These are phyloP conservation scores for Plasmodium fragile DNA, from an alignment of 169 alveolate genomes.

Conservation along the genomic window DNA sequence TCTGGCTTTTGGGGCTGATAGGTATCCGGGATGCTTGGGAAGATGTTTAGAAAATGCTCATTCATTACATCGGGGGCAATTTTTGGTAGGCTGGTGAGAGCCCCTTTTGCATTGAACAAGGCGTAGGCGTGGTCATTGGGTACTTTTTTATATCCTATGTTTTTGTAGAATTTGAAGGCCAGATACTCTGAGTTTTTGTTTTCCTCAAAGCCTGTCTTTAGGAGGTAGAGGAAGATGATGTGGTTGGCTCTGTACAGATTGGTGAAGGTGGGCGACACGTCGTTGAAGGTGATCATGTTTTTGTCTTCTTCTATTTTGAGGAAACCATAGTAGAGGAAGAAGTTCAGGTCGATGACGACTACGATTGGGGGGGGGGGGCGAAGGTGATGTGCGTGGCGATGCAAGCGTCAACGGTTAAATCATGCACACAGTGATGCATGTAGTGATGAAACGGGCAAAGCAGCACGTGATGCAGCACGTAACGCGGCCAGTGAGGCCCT, in stretches of 20 bases:
- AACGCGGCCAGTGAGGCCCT: too few relatives aligned
- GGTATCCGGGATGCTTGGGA: background rate
- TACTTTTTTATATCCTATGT: background rate
- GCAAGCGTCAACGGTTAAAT: too few relatives aligned
- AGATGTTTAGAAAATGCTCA: background rate
- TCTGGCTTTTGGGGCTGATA: background rate
- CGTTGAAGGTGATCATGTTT: background rate
- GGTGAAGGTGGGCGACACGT: conserved; percentile 13
- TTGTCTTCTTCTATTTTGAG: conserved; percentile 31
- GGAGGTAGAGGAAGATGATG: conserved; percentile 11
- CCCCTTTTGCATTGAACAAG: background rate
- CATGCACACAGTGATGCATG: background rate
- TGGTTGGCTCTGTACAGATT: conserved; percentile 49
- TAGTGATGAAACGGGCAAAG: too few relatives aligned
- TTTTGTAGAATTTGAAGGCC: conserved; percentile 3
- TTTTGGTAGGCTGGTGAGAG: background rate
- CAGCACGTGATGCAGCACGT: too few relatives aligned
- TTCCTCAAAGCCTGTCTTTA: conserved; percentile 34
- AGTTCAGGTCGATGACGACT: conserved; percentile 36
- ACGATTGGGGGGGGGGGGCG: background rate
- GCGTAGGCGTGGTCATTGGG: background rate
- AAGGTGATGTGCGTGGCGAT: background rate
- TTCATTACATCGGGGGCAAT: background rate
- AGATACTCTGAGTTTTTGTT: background rate
- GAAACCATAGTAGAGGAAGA: conserved; percentile 43